Conservation (phyloP, 192 early-diverging fungal species). For the Diversispora epigaea region DNA sequence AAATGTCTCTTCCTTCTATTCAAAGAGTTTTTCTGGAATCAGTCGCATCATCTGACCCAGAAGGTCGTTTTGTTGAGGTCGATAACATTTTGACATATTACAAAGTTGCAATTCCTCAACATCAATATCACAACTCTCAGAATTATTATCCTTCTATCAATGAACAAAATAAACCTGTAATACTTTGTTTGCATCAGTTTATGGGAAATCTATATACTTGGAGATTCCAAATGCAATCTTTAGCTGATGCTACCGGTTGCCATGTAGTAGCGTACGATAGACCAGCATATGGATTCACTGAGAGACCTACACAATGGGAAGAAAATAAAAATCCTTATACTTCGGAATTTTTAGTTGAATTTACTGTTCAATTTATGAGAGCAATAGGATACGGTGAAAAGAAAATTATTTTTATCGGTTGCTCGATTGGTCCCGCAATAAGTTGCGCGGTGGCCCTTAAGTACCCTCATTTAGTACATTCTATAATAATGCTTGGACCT, state of each 20-base stretch:
- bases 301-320: conserved; percentile 19
- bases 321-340: conserved; percentile 25
- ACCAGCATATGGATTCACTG: conserved; percentile 23
- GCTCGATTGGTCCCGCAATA: neutral
- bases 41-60: neutral
- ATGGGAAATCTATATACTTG: conserved; percentile 28
- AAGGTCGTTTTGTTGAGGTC: conserved; percentile 16
- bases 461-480: neutral
- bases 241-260: conserved; percentile 23
- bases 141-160: neutral
- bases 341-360: conserved; percentile 1
- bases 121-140: neutral
- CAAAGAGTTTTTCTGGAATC: conserved; percentile 26
- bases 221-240: conserved; percentile 17
- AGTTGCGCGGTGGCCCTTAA: neutral
- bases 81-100: conserved; percentile 13
- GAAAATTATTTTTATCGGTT: neutral
- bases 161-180: conserved; percentile 21
- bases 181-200: conserved; percentile 27
- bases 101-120: conserved; percentile 5
- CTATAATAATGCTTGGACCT: conserved; percentile 12
- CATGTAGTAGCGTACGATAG: conserved; percentile 31
- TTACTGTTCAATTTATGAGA: neutral
- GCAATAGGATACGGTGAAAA: neutral
- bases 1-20: conserved; percentile 24